These are phyloP conservation scores for Bruguiera sexangula DNA, from an alignment of 345 rosid species.

Conservation along the genomic window DNA sequence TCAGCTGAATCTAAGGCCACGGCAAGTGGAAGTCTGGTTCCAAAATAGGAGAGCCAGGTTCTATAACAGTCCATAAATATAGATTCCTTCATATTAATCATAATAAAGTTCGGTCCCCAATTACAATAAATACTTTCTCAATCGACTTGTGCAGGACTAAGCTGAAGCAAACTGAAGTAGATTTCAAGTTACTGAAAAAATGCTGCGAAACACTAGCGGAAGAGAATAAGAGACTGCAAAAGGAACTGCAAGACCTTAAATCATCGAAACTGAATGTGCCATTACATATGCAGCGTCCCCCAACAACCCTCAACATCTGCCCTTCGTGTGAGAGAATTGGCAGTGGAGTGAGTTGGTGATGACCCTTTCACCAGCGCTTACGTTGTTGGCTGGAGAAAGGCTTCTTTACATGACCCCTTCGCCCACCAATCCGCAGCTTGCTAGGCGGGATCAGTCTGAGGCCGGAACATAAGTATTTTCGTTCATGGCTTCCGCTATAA, in stretches of 20 bases:
- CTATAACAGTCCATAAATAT: not conserved
- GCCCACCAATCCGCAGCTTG: constrained; percentile 30
- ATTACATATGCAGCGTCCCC: constrained; percentile 30
- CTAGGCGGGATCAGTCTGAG: constrained; percentile 6
- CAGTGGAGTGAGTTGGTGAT: not conserved
- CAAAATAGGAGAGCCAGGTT: constrained; percentile 98
- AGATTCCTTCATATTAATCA: too few relatives aligned
- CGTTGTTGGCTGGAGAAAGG: constrained; percentile 12
- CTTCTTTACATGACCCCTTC: constrained; percentile 19
- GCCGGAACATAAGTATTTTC: not conserved
- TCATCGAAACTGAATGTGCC: constrained; percentile 30
- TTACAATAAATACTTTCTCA: not conserved
- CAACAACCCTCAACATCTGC: constrained; percentile 44
- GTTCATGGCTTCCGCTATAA: constrained; percentile 4
- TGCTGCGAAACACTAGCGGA: constrained; percentile 52
- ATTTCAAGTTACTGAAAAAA: constrained; percentile 53
- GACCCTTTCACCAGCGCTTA: constrained; percentile 9
- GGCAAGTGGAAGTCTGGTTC: constrained; percentile 99
- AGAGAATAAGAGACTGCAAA: constrained; percentile 55
- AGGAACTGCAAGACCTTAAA: constrained; percentile 56
- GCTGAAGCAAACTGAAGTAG: constrained; percentile 63
- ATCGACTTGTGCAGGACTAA: constrained; percentile 41
- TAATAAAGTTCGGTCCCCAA: not conserved
- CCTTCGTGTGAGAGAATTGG: constrained; percentile 38
- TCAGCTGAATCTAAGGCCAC: constrained; percentile 73